Base-by-base conservation (phyloP, 2,329 filamentous ascomycete species). In the Cercospora zeae-maydis region DNA sequence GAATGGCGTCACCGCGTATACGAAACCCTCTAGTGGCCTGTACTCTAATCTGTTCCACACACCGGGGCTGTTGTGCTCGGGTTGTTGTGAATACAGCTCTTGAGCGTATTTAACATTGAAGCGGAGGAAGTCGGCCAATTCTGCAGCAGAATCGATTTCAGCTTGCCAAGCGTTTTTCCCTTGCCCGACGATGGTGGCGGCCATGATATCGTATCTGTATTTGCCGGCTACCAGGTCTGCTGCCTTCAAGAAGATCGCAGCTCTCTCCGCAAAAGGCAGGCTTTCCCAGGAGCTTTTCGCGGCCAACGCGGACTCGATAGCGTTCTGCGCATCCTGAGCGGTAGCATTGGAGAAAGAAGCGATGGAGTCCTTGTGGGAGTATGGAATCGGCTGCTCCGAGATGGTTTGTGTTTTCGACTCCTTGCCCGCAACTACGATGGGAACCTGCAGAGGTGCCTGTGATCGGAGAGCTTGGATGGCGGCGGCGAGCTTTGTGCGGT, bases 81-180 rank as follows among this genome's bases (percentile, higher is more conserved):
- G 93, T 78, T 99, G 95, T 75, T 92, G 87, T 37, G 86, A 85
- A 76, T 97, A 96, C 61, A 96, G 81, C 75, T 97, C 91, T 79
- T 96, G 89, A 30, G 93, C 93, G 74, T 95, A 97, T 76, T 93
- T 87, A 58, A 97, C 93, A 74, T 95, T 95, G 82, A 97, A 96
- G 49, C 80, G 78, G 75, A 98, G 81, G 79, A 98, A 98, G 76
- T 99, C 93, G 70, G 86, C 89, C 71, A 96, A 80, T 82, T 99
- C 95, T 8, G 93, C 93, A 16, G 93, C 93, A 39, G 93, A 85
- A 77, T 98, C 93, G 67, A 98, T 98, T 83, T 99, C 93, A n/a
- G 95, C 93, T 79, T 99, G 93, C 92, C 92, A 98, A 53, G 91
- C 92, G 77, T 97, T 98, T 86, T 98, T 98, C 73, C 95, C 93